Evolutionary conservation across 1,284 basidiomycete species (phyloP), one percentile per base, ranked within the genome.

Genomic region (Coniferiporia sulphurascens): DNA sequence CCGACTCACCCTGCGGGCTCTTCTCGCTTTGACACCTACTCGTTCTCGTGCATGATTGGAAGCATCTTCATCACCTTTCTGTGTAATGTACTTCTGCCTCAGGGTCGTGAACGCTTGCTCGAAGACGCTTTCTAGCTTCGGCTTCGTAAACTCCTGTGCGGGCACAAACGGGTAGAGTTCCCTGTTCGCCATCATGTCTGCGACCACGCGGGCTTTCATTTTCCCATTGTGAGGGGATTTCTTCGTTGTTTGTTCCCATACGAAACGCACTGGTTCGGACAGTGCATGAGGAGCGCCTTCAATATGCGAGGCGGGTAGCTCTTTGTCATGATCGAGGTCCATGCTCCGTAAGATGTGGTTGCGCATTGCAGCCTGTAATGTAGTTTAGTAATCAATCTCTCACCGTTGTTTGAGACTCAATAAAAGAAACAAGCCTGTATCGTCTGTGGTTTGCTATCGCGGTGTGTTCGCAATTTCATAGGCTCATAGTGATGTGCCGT

Each of bases 161-260:
- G 83, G 72, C 1, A 89, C 85, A 59, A 85, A 75, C 61, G 78
- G 82, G 68, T 89, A 89, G 49, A 78, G 61, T 22, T 71, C 73
- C 12, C 81, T 78, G 38, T 80, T 80, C 7, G 74, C 73, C 57
- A 78, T 84, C 55, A 89, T 70, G 65, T 88, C 84, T 4, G 72
- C 72, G 22, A 89, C 67, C 12, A 89, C 68, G 15, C 83, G 81
- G 15, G 75, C 71, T 71, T 86, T 89, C 87, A 89, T 89, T 6
- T 78, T 77, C 5, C 75, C 73, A 61, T 89, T 89, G 64, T 89
- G 87, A 19, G 82, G 75, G 0, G 86, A 88, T 65, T 89, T 85
- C 61, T 82, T 86, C 8, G 79, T 75, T 0, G 87, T 89, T 69
- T 86, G 87, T 58, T 84, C 81, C 87, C 87, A 89, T 3, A 88